Base-by-base conservation (phyloP, 2,329 filamentous ascomycete species). In the Akanthomyces dipterigenus region DNA sequence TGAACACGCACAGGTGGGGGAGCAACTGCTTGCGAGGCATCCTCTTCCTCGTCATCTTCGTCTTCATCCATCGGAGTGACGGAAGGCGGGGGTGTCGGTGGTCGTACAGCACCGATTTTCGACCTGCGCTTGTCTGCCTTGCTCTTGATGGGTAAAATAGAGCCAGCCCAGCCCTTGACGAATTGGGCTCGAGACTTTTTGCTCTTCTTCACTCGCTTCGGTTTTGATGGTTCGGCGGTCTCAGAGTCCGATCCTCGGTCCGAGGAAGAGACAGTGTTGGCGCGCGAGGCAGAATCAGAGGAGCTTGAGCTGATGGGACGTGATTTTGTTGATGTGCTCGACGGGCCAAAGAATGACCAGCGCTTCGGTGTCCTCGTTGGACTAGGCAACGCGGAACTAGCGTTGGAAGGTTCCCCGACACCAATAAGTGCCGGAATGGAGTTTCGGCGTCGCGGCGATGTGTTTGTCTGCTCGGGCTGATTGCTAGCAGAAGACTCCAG, bases 161-260 rank as follows among this genome's bases (percentile, higher is more conserved):
- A 84, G 36, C 86, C 87, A 20, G 85, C 84, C 86, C 87, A 89
- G 4, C 82, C 82, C 69, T 90, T 91, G 62, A 93, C 89, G 71
- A 89, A 89, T 75, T 90, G 92, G 70, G 77, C 78, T 60, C 73
- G 72, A 36, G 74, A 69, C 51, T 73, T 73, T 66, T 75, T 76
- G 38, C 64, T 64, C 22, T 66, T 65, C 60, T 72, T 72, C 62
- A 72, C 72, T 16, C 58, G 42, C 31, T 69, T 68, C 11, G 55
- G 48, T 64, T 69, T 26, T 51, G 65, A 14, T 57, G 63, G 34
- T 6, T 67, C 69, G 2, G 64, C 53, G 1, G 62, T 67, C 34
- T 73, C 68, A 18, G 65, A 65, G 14, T 77, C 72, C 0, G 69
- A 68, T 38, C 71, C 73, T 42, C 75, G 72, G 3, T 78, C 76